phyloP scores from a whole-genome alignment of 306 rosid species.

The Malus sieversii region DNA sequence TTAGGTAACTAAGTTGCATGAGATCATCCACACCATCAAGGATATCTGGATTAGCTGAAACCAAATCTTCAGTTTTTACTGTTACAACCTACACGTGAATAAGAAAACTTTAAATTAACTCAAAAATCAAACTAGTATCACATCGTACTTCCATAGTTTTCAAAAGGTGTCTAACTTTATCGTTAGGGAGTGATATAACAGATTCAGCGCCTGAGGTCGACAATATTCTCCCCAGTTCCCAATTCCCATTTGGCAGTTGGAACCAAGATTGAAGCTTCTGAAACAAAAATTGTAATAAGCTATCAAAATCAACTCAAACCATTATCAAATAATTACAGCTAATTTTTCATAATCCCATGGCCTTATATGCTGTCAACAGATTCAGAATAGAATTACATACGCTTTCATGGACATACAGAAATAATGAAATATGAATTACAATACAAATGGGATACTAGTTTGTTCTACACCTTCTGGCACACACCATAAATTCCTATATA shows the following conservation, averaged over 20 bases:
- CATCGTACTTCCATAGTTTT: constrained; percentile 6
- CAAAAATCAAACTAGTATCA: constrained; percentile 1
- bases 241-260: constrained; percentile 79
- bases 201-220: constrained; percentile 63
- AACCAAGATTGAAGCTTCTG: constrained; percentile 91
- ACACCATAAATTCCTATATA: not conserved
- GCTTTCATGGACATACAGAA: constrained; percentile 10
- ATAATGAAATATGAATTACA: constrained; percentile 3
- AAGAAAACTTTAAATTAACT: not conserved
- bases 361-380: not conserved
- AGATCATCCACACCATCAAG: constrained; percentile 98
- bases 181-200: constrained; percentile 63
- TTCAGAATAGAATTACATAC: constrained; percentile 3
- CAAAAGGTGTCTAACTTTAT: constrained; percentile 50
- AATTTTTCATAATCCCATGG: not conserved
- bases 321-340: not conserved
- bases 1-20: constrained; percentile 97
- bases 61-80: constrained; percentile 64
- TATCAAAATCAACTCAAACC: constrained; percentile 9
- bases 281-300: constrained; percentile 27
- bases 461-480: not conserved
- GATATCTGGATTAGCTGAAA: constrained; percentile 92
- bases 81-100: constrained; percentile 53
- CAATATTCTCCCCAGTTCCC: constrained; percentile 73
- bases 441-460: not conserved